phyloP scores from a whole-genome alignment of 257 asterid species.

The Datura wrightii region DNA sequence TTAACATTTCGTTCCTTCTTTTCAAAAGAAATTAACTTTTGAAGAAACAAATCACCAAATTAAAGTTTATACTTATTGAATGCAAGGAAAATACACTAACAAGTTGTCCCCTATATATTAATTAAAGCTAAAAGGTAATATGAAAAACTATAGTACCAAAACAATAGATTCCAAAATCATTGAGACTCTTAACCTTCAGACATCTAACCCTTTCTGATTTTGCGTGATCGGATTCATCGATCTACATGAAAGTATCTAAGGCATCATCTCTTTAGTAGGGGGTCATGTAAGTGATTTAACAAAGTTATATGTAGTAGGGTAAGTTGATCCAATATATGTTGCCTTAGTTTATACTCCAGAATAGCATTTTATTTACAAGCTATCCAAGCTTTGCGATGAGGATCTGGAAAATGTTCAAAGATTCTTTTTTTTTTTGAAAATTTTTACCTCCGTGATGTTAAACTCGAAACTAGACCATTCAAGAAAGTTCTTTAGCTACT shows the following conservation, averaged over 20 bases:
- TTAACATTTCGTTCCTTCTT: too few species aligned
- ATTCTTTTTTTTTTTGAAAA: not conserved
- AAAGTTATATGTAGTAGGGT: not conserved
- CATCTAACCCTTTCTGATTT: not conserved
- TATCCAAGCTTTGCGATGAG: not conserved
- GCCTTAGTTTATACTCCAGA: not conserved
- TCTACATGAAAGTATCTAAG: not conserved
- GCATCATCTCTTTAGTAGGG: not conserved
- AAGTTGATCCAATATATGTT: not conserved
- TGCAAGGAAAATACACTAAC: not conserved
- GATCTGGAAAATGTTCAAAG: not conserved
- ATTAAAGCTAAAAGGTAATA: too few species aligned
- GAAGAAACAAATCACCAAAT: not conserved
- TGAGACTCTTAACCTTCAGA: not conserved
- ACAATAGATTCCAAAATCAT: too few species aligned
- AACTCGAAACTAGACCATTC: not conserved
- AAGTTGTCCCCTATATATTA: not conserved
- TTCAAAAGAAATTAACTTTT: too few species aligned
- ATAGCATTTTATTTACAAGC: slow-evolving; percentile 6
- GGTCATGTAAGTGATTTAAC: not conserved
- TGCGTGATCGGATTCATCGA: not conserved
- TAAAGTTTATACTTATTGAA: not conserved
- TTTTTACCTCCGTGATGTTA: not conserved
- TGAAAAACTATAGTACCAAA: too few species aligned
- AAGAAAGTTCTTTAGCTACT: not conserved